phyloP scores from a whole-genome alignment of 1,284 basidiomycete species.

The Melampsora occidentalis region DNA sequence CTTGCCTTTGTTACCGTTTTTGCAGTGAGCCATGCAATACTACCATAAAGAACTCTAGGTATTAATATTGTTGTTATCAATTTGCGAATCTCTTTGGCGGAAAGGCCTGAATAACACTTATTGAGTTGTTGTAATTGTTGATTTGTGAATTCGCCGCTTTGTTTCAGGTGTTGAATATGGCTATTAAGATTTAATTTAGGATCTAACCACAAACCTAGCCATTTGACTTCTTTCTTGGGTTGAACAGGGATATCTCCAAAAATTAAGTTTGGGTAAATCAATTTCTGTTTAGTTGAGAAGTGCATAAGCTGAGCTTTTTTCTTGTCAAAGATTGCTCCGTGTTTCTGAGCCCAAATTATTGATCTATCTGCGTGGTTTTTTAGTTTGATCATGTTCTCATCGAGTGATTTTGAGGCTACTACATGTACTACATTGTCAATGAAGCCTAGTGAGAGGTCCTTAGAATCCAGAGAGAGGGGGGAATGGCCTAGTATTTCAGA shows the following conservation, averaged over 20 bases:
- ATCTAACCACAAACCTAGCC: too few relatives aligned
- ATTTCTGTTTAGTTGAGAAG: not conserved
- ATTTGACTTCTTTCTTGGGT: too few relatives aligned
- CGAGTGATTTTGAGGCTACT: not conserved
- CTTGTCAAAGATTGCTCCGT: conserved; percentile 20
- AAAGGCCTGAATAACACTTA: too few relatives aligned
- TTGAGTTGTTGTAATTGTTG: too few relatives aligned
- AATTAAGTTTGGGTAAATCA: too few relatives aligned
- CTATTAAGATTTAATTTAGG: too few relatives aligned
- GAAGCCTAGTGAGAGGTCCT: not conserved
- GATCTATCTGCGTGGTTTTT: not conserved
- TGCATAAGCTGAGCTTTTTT: conserved; percentile 4
- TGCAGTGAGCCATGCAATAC: not conserved
- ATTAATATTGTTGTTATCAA: too few relatives aligned
- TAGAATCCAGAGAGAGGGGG: not conserved
- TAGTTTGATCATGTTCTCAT: not conserved
- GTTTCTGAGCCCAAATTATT: not conserved
- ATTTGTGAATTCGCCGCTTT: too few relatives aligned
- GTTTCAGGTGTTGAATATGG: too few relatives aligned
- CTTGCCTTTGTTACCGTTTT: not conserved
- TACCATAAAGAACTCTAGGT: not conserved
- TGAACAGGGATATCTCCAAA: too few relatives aligned
- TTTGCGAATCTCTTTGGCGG: too few relatives aligned
- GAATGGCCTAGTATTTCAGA: not conserved
- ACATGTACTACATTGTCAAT: conserved; percentile 2